These are phyloP conservation scores for Pterula multifida DNA, from an alignment of 1,284 basidiomycete genomes.

Conservation along the genomic window DNA sequence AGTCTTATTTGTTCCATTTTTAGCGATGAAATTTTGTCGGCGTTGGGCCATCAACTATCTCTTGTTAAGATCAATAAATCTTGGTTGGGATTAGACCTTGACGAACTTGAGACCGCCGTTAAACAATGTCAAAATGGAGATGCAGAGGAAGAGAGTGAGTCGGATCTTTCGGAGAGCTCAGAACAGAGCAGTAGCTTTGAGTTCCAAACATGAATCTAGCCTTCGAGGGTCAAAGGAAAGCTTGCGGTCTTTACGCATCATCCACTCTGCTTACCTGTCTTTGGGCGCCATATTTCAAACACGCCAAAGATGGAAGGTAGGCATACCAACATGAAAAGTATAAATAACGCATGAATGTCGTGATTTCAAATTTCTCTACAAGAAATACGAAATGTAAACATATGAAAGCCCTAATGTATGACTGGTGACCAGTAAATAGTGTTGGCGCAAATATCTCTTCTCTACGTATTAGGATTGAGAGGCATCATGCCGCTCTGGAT, in stretches of 20 bases:
- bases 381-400: too few relatives aligned
- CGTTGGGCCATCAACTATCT: conserved; percentile 32
- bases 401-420: too few relatives aligned
- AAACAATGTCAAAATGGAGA: conserved; percentile 23
- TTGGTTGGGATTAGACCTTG: conserved; percentile 56
- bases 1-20: conserved; percentile 4
- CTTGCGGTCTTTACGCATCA: too few relatives aligned
- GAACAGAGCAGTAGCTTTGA: conserved; percentile 8
- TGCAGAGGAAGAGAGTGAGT: conserved; percentile 51
- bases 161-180: conserved; percentile 5
- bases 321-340: too few relatives aligned
- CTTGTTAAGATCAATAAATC: conserved; percentile 34
- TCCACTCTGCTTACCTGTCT: too few relatives aligned
- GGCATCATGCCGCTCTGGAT: conserved; percentile 11
- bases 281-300: too few relatives aligned
- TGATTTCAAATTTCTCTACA: too few relatives aligned
- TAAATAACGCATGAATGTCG: too few relatives aligned
- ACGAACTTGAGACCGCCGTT: conserved; percentile 48
- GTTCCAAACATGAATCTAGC: not conserved
- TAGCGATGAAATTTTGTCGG: conserved; percentile 44
- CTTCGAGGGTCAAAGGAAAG: too few relatives aligned
- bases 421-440: too few relatives aligned
- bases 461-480: not conserved
- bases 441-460: too few relatives aligned
- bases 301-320: too few relatives aligned